A percentile compares a stretch with the other conserved stretches of the same genome.
Conservation (phyloP, 116 monocot genomes). For the Zostera marina region DNA sequence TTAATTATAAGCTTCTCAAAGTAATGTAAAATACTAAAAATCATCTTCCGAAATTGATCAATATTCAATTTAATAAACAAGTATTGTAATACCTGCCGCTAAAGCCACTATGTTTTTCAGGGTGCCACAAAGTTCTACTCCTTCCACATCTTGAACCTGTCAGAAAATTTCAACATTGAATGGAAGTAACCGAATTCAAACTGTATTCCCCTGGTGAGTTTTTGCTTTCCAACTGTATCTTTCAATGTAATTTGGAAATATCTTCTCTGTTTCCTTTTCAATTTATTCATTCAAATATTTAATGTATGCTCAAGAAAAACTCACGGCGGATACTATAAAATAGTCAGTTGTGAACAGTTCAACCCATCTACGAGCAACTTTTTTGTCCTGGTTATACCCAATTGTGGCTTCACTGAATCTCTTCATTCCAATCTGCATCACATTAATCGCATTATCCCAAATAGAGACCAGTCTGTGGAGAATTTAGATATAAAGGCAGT, state of each 20-base stretch:
- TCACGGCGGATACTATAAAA: constrained; percentile 70
- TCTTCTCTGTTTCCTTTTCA: background rate
- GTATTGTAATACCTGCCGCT: constrained; percentile 47
- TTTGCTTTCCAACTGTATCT: background rate
- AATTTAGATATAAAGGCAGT: background rate
- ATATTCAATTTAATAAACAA: constrained; percentile 1
- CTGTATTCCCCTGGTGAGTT: background rate
- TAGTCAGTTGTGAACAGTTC: constrained; percentile 47
- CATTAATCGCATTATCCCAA: background rate
- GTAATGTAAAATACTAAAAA: too few species aligned
- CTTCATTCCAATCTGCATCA: constrained; percentile 64
- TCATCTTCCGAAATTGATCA: background rate
- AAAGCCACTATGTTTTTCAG: constrained; percentile 88
- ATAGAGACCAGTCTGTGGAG: background rate
- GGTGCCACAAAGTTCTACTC: constrained; percentile 86
- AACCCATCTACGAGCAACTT: constrained; percentile 64
- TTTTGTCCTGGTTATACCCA: constrained; percentile 43
- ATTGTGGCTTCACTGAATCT: constrained; percentile 84
- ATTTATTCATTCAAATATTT: background rate
- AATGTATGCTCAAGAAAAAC: constrained; percentile 2
- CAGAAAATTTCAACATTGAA: background rate
- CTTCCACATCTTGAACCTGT: constrained; percentile 80
- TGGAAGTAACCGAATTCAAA: background rate
- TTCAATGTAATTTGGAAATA: background rate
- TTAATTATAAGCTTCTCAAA: constrained; percentile 1